Percentiles rank a stretch among this genome's conserved stretches.
phyloP scores from a whole-genome alignment of 192 early-diverging fungal species.

The Podila horticola region DNA sequence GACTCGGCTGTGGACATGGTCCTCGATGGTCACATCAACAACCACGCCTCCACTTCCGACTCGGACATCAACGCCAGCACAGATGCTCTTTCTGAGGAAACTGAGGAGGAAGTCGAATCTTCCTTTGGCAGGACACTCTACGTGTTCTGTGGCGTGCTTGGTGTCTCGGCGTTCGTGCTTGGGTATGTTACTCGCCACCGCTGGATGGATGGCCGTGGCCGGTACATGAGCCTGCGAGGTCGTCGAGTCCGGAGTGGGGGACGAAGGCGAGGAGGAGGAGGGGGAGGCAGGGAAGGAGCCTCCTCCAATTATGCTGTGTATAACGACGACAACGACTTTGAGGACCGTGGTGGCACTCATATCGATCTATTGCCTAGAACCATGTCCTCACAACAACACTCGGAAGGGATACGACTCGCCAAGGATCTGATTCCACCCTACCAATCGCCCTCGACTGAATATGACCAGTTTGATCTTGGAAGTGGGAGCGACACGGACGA shows the following conservation, averaged over 20 bases:
- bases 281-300: neutral
- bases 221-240: conserved; percentile 10
- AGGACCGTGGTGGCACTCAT: neutral
- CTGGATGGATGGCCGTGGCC: conserved; percentile 16
- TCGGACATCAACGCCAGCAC: neutral
- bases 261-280: neutral
- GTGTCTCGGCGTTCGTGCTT: conserved; percentile 8
- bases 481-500: neutral
- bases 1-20: neutral
- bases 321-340: neutral
- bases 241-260: neutral
- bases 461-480: conserved; percentile 1
- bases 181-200: conserved; percentile 18
- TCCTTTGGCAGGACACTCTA: conserved; percentile 13
- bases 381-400: neutral
- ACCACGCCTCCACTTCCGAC: neutral
- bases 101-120: neutral
- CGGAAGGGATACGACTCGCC: neutral
- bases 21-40: neutral
- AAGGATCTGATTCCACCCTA: neutral
- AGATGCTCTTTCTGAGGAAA: neutral
- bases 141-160: conserved; percentile 16
- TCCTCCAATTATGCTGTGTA: neutral
- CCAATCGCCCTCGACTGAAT: neutral
- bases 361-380: neutral